phyloP scores from a whole-genome alignment of 202 grass and related monocot species.

The Eragrostis tef region DNA sequence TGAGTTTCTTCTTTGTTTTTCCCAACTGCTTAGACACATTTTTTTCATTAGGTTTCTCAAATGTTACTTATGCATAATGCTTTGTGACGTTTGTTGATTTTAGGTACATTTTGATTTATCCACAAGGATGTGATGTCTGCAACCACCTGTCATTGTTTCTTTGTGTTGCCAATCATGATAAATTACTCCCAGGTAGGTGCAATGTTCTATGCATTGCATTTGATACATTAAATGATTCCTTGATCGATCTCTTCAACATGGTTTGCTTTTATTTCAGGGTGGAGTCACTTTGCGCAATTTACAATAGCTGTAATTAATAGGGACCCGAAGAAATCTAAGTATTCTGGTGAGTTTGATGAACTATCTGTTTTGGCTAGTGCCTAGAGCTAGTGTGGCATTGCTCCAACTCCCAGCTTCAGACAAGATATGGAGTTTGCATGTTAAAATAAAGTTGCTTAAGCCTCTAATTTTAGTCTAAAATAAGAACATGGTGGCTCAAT shows the following conservation, averaged over 20 bases:
- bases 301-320: constrained; percentile 98
- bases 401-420: neutral
- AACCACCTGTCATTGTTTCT: constrained; percentile 91
- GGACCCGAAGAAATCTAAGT: constrained; percentile 96
- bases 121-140: constrained; percentile 92
- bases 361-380: constrained; percentile 43
- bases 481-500: neutral
- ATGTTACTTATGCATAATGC: constrained; percentile 23
- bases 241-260: constrained; percentile 31
- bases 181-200: constrained; percentile 70
- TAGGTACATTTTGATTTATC: constrained; percentile 97
- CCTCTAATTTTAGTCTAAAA: neutral
- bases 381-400: neutral
- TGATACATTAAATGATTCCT: constrained; percentile 26
- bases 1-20: neutral
- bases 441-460: neutral
- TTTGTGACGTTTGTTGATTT: constrained; percentile 47
- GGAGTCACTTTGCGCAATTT: constrained; percentile 96
- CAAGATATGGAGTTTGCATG: neutral
- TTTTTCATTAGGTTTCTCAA: neutral
- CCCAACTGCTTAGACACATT: neutral
- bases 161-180: constrained; percentile 77
- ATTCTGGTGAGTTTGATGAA: constrained; percentile 74
- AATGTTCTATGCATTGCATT: constrained; percentile 35
- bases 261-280: constrained; percentile 67